phyloP scores from a whole-genome alignment of 2,329 filamentous ascomycete species.

The Colletotrichum noveboracense region DNA sequence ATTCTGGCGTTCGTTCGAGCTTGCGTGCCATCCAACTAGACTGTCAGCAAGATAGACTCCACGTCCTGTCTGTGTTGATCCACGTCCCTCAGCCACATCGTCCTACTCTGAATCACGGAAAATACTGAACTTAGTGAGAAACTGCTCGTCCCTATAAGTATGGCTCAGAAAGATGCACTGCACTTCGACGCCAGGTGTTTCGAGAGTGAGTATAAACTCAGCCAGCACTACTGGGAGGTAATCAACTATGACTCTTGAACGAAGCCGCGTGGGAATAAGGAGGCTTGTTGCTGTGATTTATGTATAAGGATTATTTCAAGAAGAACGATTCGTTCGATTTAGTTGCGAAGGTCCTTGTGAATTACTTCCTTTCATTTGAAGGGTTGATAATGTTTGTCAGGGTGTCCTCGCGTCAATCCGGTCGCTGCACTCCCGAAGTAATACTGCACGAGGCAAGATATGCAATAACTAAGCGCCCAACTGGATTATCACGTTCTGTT shows the following conservation, averaged over 20 bases:
- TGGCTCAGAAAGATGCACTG: neutral
- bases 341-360: neutral
- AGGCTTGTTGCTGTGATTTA: neutral
- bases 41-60: accelerated
- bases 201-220: neutral
- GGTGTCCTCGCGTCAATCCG: neutral
- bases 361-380: accelerated
- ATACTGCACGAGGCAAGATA: neutral
- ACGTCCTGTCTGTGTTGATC: no score
- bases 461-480: no score
- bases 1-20: no score
- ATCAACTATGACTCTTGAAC: neutral
- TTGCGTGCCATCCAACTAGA: no score
- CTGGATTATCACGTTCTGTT: neutral
- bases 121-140: neutral
- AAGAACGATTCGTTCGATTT: neutral
- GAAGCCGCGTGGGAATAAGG: neutral
- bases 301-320: neutral
- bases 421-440: neutral
- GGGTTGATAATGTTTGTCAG: accelerated
- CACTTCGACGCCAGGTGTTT: neutral
- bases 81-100: no score
- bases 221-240: neutral
- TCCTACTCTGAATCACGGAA: no score
- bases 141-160: neutral